These are phyloP conservation scores for Aspergillus quadricinctus DNA, from an alignment of 2,329 filamentous ascomycete species.

Conservation along the genomic window DNA sequence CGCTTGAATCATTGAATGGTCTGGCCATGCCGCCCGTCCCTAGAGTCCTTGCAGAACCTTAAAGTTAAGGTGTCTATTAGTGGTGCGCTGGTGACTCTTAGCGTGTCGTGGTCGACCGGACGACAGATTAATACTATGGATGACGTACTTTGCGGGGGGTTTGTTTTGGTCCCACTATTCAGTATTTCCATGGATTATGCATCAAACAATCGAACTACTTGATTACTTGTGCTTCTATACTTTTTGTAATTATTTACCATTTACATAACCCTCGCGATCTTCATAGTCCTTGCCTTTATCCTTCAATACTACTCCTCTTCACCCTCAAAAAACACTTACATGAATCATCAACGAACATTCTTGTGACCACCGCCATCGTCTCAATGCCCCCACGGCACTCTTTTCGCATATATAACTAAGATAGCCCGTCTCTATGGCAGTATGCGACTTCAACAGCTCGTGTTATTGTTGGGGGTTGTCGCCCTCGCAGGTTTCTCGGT, in stretches of 20 bases:
- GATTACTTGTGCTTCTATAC: not conserved
- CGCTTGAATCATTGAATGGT: not conserved
- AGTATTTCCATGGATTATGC: not conserved
- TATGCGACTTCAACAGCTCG: conserved; percentile 35
- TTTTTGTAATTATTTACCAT: not conserved
- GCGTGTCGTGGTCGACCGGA: not conserved
- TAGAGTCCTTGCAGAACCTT: not conserved
- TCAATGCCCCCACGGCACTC: conserved; percentile 3
- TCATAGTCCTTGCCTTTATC: not conserved
- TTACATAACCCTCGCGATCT: too few species aligned
- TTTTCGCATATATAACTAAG: conserved; percentile 5
- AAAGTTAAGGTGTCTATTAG: not conserved
- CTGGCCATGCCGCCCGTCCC: not conserved
- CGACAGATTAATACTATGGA: not conserved
- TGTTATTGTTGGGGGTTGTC: conserved; percentile 28
- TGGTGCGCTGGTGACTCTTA: too few species aligned
- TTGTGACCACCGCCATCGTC: conserved; percentile 1
- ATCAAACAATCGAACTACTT: not conserved
- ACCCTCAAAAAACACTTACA: not conserved
- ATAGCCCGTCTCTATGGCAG: conserved; percentile 27
- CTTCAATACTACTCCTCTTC: not conserved
- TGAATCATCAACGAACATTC: not conserved
- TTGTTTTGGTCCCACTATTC: not conserved
- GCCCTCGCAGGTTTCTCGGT: conserved; percentile 31
- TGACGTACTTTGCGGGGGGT: not conserved